These are phyloP conservation scores for Candida germanica DNA, from an alignment of 805 yeast species.

Conservation along the genomic window DNA sequence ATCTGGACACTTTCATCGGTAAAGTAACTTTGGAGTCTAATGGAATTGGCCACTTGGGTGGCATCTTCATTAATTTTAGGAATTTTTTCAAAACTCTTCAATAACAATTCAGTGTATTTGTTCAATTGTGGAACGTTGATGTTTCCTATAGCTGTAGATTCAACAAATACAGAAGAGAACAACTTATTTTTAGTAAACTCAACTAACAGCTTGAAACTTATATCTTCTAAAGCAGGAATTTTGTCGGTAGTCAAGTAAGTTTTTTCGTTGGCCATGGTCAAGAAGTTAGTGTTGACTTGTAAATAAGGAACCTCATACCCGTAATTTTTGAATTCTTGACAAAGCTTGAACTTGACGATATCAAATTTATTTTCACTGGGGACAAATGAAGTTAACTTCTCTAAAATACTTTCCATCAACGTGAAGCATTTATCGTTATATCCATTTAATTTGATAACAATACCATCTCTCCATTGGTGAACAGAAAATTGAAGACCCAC, in stretches of 20 bases:
- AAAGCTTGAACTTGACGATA: conserved; percentile 59
- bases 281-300: conserved; percentile 65
- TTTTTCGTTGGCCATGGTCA: conserved; percentile 66
- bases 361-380: conserved; percentile 60
- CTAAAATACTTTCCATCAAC: conserved; percentile 59
- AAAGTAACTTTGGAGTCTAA: conserved; percentile 35
- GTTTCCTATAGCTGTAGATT: conserved; percentile 79
- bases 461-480: conserved; percentile 63
- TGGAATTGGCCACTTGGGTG: conserved; percentile 16
- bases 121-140: conserved; percentile 45
- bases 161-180: conserved; percentile 59
- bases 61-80: conserved; percentile 34
- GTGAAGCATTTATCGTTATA: conserved; percentile 76
- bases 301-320: conserved; percentile 74
- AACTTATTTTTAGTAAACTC: conserved; percentile 44
- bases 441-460: conserved; percentile 67
- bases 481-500: conserved; percentile 70
- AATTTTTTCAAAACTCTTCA: conserved; percentile 24
- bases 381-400: conserved; percentile 48
- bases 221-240: conserved; percentile 40
- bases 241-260: conserved; percentile 66
- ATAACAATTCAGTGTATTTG: conserved; percentile 7
- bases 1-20: conserved; percentile 18
- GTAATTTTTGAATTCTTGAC: conserved; percentile 63
- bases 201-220: conserved; percentile 48